phyloP scores from a whole-genome alignment of 805 yeast genomes.

The Millerozyma acaciae region DNA sequence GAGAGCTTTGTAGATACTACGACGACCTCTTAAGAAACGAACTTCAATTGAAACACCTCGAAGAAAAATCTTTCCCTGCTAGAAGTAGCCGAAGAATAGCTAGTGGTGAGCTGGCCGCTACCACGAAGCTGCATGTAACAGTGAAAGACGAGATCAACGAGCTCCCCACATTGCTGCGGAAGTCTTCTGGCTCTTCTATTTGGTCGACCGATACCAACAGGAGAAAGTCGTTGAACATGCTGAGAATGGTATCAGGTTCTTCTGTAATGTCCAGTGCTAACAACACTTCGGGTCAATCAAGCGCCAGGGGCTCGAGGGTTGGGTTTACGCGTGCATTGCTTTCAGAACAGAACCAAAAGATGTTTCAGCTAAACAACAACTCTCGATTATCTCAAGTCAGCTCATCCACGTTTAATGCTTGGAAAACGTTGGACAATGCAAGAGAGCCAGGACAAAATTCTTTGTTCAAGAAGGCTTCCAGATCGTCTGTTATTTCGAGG shows the following conservation, averaged over 20 bases:
- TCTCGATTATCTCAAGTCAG: slow-evolving; percentile 9
- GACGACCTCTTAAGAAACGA: slow-evolving; percentile 39
- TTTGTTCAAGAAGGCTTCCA: slow-evolving; percentile 22
- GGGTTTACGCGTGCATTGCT: slow-evolving; percentile 41
- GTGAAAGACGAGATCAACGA: not conserved
- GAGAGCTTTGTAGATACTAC: slow-evolving; percentile 43
- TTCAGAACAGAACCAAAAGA: slow-evolving; percentile 25
- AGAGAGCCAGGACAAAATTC: not conserved
- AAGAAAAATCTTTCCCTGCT: not conserved
- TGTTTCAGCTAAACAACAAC: slow-evolving; percentile 9
- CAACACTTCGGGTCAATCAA: slow-evolving; percentile 15
- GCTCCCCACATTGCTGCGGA: slow-evolving; percentile 15
- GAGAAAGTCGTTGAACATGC: slow-evolving; percentile 26
- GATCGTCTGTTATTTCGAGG: slow-evolving; percentile 30
- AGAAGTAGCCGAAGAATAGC: not conserved
- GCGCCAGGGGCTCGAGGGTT: slow-evolving; percentile 18
- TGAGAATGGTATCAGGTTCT: slow-evolving; percentile 25
- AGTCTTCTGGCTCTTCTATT: slow-evolving; percentile 28
- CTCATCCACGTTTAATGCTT: slow-evolving; percentile 14
- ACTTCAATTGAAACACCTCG: slow-evolving; percentile 31
- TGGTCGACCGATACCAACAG: slow-evolving; percentile 35
- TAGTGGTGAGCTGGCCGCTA: not conserved
- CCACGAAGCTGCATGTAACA: too few relatives aligned
- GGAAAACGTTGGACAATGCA: slow-evolving; percentile 26
- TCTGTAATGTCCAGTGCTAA: slow-evolving; percentile 22